Evolutionary conservation across 768 basidiomycete genomes (phyloP), one percentile per base, ranked within the genome.

Genomic region (Tricholoma saponaceum): DNA sequence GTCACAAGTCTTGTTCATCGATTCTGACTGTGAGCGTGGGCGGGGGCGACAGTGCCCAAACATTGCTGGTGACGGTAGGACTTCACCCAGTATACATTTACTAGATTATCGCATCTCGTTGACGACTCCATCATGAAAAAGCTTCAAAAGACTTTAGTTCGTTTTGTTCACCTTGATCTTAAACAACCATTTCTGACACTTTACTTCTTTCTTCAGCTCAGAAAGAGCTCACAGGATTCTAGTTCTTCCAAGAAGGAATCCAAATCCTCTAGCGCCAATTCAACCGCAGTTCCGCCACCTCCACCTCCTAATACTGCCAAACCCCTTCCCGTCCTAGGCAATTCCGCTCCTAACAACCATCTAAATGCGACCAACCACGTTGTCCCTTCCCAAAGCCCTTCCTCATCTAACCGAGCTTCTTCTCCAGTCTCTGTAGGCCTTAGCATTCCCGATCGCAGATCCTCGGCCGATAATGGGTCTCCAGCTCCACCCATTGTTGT

Each of bases 401-500:
- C 74, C 32, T 71, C 72, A 20, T 72, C 79, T 58, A 73, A 72
- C 65, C 79, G 78, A 54, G 77, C 77, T 51, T 70, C 75, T 20
- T 74, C 77, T 26, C 72, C 79, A 23, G 69, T 75, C 8, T 72
- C 76, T 18, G 65, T 73, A 43, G 65, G 67, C 32, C 70, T 76
- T 35, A 66, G 74, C 49, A 71, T 73, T 33, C 72, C 82, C 49
- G 89, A 90, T 72, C 87, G 87, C 62, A 82, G 87, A 73, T 79
- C 83, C 59, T 66, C 72, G 25, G 67, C 61, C 44, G 79, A 82
- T 64, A 70, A 78, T 61, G 65, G 66, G 32, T 74, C 82, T 2
- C 75, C 85, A 20, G 79, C 87, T 9, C 91, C 92, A 56, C 87
- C 92, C 58, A 92, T 93, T 70, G 90, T 94, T 56, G 90, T 94